Conservation (phyloP, 73 alveolate genomes). For the Tetrahymena thermophila region DNA sequence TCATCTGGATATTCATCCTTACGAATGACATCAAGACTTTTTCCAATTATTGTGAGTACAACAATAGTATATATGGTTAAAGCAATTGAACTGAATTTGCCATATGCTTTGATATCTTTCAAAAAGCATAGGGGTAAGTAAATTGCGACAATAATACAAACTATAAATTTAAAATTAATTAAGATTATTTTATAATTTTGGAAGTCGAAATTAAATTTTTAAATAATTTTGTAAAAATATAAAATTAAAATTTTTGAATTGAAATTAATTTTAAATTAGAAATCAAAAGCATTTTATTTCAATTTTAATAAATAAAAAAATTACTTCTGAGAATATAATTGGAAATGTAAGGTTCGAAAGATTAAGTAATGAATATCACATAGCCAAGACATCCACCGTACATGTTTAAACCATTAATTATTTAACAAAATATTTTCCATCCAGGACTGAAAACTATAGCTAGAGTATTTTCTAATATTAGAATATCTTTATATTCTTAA, state of each 20-base stretch:
- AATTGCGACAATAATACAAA: neutral
- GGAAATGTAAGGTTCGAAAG: neutral
- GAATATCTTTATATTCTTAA: neutral
- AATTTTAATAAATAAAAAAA: neutral
- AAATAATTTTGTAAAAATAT: neutral
- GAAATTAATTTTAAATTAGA: no score
- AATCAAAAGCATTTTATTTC: neutral
- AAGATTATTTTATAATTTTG: neutral
- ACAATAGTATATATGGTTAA: neutral
- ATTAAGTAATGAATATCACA: neutral
- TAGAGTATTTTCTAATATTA: neutral
- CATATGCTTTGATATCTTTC: neutral
- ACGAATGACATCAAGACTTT: neutral
- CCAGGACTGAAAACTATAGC: neutral
- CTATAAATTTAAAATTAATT: neutral
- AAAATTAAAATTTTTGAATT: neutral
- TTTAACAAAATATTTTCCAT: neutral
- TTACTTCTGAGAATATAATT: neutral
- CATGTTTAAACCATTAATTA: neutral
- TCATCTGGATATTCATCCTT: neutral
- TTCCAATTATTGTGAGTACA: neutral
- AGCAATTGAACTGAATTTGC: neutral
- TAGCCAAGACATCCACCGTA: neutral
- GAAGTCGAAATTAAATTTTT: neutral
- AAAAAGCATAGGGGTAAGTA: neutral